These are phyloP conservation scores for Bipolaris sorokiniana DNA, from an alignment of 2,329 filamentous ascomycete species.

Conservation along the genomic window DNA sequence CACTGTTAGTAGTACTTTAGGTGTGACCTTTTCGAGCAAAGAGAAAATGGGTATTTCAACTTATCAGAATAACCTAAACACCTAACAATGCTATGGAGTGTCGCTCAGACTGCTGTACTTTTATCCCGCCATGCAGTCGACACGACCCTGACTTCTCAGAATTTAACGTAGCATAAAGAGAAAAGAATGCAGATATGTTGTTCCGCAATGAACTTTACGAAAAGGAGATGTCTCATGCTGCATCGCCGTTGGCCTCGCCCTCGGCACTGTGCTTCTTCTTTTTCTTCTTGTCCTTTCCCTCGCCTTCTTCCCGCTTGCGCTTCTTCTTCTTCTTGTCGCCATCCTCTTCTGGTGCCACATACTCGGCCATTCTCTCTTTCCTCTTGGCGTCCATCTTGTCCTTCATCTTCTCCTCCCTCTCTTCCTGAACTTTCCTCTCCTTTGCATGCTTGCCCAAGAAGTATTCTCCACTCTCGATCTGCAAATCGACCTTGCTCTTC, in stretches of 20 bases:
- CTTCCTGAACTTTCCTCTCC: slow-evolving; percentile 79
- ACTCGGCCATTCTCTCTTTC: slow-evolving; percentile 83
- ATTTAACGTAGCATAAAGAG: background rate
- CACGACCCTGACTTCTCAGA: background rate
- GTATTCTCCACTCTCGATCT: slow-evolving; percentile 98
- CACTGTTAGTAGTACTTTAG: background rate
- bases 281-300: slow-evolving; percentile 57
- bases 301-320: slow-evolving; percentile 55
- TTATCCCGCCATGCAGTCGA: background rate
- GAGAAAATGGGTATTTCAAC: slow-evolving; percentile 26
- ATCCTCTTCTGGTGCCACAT: slow-evolving; percentile 82
- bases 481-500: slow-evolving; percentile 98
- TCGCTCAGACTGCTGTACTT: slow-evolving; percentile 1
- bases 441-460: slow-evolving; percentile 93
- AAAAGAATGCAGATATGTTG: background rate
- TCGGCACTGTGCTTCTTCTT: slow-evolving; percentile 44
- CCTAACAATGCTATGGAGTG: slow-evolving; percentile 27
- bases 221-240: slow-evolving; percentile 12
- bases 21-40: background rate
- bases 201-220: background rate
- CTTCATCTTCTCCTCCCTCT: slow-evolving; percentile 82
- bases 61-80: slow-evolving; percentile 31
- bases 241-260: slow-evolving; percentile 38
- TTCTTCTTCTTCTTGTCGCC: slow-evolving; percentile 59
- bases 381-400: slow-evolving; percentile 87